These are phyloP conservation scores for Bimuria novae-zelandiae DNA, from an alignment of 2,329 filamentous ascomycete species.

Conservation along the genomic window DNA sequence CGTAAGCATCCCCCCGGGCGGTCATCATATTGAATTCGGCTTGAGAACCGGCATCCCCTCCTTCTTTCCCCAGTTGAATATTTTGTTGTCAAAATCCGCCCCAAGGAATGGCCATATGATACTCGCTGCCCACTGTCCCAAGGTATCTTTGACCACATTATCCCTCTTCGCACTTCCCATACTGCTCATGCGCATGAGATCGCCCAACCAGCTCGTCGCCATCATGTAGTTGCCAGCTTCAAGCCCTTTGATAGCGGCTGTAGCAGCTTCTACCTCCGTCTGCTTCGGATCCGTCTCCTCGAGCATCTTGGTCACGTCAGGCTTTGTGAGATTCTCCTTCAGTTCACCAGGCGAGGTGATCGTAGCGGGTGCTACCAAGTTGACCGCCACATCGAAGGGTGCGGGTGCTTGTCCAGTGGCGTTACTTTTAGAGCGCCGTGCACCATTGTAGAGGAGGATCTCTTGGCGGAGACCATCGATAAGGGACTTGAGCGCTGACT, in stretches of 20 bases:
- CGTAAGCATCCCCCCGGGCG: no score
- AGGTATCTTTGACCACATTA: constrained; percentile 57
- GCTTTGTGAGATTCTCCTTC: constrained; percentile 78
- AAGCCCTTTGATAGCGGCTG: constrained; percentile 69
- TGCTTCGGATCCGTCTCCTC: constrained; percentile 84
- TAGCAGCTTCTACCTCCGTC: constrained; percentile 77
- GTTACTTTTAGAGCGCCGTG: constrained; percentile 45
- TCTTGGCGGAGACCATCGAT: constrained; percentile 85
- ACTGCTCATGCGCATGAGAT: constrained; percentile 68
- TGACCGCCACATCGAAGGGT: constrained; percentile 73
- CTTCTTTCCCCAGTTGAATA: constrained; percentile 62
- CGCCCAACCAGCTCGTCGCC: constrained; percentile 73
- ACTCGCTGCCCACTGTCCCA: constrained; percentile 59
- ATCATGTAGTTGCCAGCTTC: constrained; percentile 82
- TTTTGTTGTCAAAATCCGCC: constrained; percentile 61
- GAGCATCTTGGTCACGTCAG: constrained; percentile 74
- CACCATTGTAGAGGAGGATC: constrained; percentile 79
- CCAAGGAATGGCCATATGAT: constrained; percentile 62
- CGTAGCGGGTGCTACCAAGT: constrained; percentile 81
- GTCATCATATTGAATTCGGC: constrained; percentile 26
- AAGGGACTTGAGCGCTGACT: constrained; percentile 81
- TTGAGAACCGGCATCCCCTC: constrained; percentile 50
- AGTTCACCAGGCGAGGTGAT: constrained; percentile 78
- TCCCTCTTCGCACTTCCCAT: constrained; percentile 60
- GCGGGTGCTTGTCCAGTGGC: constrained; percentile 45